Base-by-base conservation (phyloP, 2,329 filamentous ascomycete species). In the Coniochaeta sp. region DNA sequence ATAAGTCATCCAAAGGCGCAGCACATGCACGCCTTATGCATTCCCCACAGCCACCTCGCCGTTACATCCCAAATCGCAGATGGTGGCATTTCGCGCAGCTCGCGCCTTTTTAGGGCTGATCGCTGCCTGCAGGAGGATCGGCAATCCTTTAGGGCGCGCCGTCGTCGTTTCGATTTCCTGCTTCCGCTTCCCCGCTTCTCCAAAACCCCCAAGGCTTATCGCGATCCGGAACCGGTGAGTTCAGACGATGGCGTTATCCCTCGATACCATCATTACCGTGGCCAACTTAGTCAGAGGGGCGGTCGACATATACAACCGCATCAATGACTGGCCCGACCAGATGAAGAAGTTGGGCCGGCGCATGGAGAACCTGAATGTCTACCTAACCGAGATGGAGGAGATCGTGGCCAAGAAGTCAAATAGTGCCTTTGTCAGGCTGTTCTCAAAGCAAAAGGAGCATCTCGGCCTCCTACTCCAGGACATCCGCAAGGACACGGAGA, bases 261-360 rank as follows among this genome's bases (percentile, higher is more conserved):
- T 56, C 9, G 68, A 67, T 7, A 69, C 66, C 2, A 52, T 69
- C 19, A 28, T 68, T 19, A 58, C 62, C 7, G 64, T 66, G n/a
- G 58, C 68, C 9, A 66, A 67, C 16, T 16, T 65, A 12, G 64
- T 69, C 8, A 57, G 66, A 11, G 60, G 60, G 36, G 64, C 62
- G 11, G 60, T 68, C 26, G 43, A 61, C 17, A 58, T 70, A 34
- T 69, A 67, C 61, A 22, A 66, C 14, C 58, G 62, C 54, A 63
- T 69, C 62, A 60, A 69, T 5, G 64, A 60, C 19, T 62, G 65
- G 5, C 68, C 68, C 34, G 38, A 62, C 12, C 64, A 69, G 24
- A 68, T 70, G 62, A 55, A 36, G 3, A 61, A 62, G 17, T 59
- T 70, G n/a, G 66, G 66, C 12, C 52, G 57, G 36, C 68, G 65